Conservation (phyloP, 306 rosid genomes). For the Potentilla sterilis region DNA sequence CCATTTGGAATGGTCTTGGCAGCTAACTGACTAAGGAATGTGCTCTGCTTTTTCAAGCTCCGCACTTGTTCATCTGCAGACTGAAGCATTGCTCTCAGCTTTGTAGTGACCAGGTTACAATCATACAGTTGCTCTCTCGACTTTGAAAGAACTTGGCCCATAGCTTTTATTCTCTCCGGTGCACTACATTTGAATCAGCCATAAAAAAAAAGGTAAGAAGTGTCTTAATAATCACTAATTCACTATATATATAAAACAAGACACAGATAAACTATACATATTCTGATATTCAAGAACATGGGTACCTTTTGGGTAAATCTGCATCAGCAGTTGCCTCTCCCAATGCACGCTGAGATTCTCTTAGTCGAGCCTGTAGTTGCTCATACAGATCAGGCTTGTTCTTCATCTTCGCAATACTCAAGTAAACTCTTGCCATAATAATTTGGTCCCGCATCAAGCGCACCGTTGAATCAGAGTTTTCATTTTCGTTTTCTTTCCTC, state of each 20-base stretch:
- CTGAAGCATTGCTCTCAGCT: slow-evolving; percentile 92
- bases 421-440: slow-evolving; percentile 87
- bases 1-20: slow-evolving; percentile 92
- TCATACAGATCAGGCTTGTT: slow-evolving; percentile 48
- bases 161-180: slow-evolving; percentile 56
- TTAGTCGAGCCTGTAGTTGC: slow-evolving; percentile 54
- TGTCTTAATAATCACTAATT: slow-evolving; percentile 4
- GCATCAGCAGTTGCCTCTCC: slow-evolving; percentile 74
- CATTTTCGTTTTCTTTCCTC: slow-evolving; percentile 86
- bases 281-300: slow-evolving; percentile 10
- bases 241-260: slow-evolving; percentile 14
- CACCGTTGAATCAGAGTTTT: slow-evolving; percentile 65
- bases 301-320: slow-evolving; percentile 68
- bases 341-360: slow-evolving; percentile 65
- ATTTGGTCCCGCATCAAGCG: slow-evolving; percentile 90
- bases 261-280: slow-evolving; percentile 8
- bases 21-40: slow-evolving; percentile 90
- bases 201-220: slow-evolving; percentile 5
- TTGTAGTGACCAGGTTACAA: slow-evolving; percentile 75
- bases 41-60: slow-evolving; percentile 83
- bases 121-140: slow-evolving; percentile 76
- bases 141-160: slow-evolving; percentile 77
- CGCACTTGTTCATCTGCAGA: slow-evolving; percentile 87
- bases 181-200: slow-evolving; percentile 54
- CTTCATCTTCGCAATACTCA: slow-evolving; percentile 74